Base-by-base conservation (phyloP, 371 early-diverging fungal species). In the Syncephalastrum monosporum region DNA sequence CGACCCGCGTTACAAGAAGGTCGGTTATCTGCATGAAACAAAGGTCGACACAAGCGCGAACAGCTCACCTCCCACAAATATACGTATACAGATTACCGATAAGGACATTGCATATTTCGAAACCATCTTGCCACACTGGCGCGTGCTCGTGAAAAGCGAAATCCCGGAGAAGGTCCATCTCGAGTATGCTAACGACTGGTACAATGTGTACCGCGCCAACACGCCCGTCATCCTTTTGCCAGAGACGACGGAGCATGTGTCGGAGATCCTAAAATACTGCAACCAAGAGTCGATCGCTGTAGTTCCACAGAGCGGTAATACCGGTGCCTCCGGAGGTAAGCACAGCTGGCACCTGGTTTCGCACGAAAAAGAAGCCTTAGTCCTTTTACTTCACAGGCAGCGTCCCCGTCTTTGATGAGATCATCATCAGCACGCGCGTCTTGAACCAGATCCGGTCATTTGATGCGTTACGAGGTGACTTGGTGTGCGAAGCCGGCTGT, bases 291-390 rank as follows among this genome's bases (percentile, higher is more conserved):
- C 47, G 59, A 68, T 97, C 17, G 95, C 94, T 1, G 90, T 98
- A 15, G 94, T 93, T 0, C 95, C 97, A 25, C 98, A 98, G 68
- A 95, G 98, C 55, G 98, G 97, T 24, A 96, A 96, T 72, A 97
- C 96, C 2, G 91, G 96, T 27, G 72, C 75, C 4, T 70, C 70
- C 21, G 88, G 88, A 46, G 90, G 89, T 60, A 65, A 43, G 13
- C 14, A 10, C 6, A 38, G 43, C 38, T 33, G 10, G 10, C 19
- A 47, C 27, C 16, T 49, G 23, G n/a, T 12, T 14, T 44, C 14
- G 25, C 21, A n/a, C 15, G n/a, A 42, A 15, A 13, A 5, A 14
- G 13, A 47, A 52, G 13, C 29, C 4, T 13, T 13, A 47, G 21
- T 54, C 8, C 12, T 12, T 2, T 2, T 10, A 5, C 4, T 38